Evolutionary conservation across 805 yeast genomes (phyloP), one percentile per base, ranked within the genome.

Genomic region (Kregervanrija delftensis): DNA sequence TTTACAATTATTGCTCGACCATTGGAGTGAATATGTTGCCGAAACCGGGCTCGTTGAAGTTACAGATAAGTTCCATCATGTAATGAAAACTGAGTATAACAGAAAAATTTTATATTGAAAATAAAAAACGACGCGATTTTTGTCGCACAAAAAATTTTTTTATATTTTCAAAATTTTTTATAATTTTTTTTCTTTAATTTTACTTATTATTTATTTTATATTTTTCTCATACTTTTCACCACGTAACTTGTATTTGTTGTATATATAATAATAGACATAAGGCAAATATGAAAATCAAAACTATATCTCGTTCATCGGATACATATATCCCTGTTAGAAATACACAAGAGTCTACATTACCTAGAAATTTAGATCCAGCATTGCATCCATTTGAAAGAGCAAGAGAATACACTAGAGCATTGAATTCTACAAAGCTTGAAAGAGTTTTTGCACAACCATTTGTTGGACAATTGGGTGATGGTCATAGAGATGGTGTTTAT

Each of bases 371-470:
- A 55, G 83, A 91, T 60, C 96, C 99, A 2, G 93, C 91, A 16
- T 71, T 93, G 40, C 99, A 93, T 67, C 99, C 97, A 0, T 91
- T 93, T 58, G 98, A 93, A 66, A 74, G 98, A 55, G 97, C 98
- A 5, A 75, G 99, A 60, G 99, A 93, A 65, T 93, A 93, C 59
- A 86, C 97, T 14, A 78, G 90, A 53, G 98, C 98, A 0, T 67
- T 93, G 43, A 91, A 87, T 45, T 98, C 99, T 28, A 90, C 98
- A 12, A 93, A 93, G 61, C 64, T 93, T 67, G 98, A 91, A 60
- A 76, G 97, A 53, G 83, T 93, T 86, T 93, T 93, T 74, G 98
- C 99, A 0, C 90, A 90, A 59, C 99, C 99, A 2, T 93, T 93
- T 64, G 73, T 95, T 15, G 96, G 96, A 1, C 98, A 93, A 60